Base-by-base conservation (phyloP, 352 stramenopile genomes). In the Phytopythium helicoides region DNA sequence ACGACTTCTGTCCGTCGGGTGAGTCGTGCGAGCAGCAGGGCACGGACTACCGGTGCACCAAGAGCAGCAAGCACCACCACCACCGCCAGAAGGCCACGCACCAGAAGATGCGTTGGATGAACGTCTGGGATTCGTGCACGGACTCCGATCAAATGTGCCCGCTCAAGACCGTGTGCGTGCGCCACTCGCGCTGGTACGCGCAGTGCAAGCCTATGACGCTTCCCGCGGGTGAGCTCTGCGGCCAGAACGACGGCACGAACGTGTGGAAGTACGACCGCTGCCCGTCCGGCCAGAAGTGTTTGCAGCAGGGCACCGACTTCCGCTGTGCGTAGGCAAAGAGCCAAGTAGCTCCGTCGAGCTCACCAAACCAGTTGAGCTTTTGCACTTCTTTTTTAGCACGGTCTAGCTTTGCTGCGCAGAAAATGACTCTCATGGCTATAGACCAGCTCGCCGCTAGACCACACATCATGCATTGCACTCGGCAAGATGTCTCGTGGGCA, bases 161-260 rank as follows among this genome's bases (percentile, higher is more conserved):
- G 41, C 47, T 18, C 12, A 18, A 25, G 15, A 60, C 47, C 28
- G 23, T 55, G 7, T 70, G 68, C 10, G 59, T 69, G 19, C 48
- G 57, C 25, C 46, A 76, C 53, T 72, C 66, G 14, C 53, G 47
- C 35, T 60, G 65, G 49, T 76, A 68, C 54, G 58, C 62, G 37
- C 60, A 73, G 41, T 73, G 64, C 56, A 73, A 68, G 49, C 64
- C 64, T 0, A 26, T 21, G 0, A 60, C 48, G 2, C 33, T 73
- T 1, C 48, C 52, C 0, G 7, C 35, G 11, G 64, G 60, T 0
- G 60, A 66, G n/a, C 49, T 73, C 6, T 73, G 64, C 45, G 64
- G 64, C 51, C 64, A 73, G 49, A 70, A 73, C 25, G 60, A 73
- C 39, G 60, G 53, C 40, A 58, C 51, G 11, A 73, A 67, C n/a